Evolutionary conservation across 2,329 filamentous ascomycete species (phyloP), one percentile per base, ranked within the genome.

Genomic region (Pseudonectria buxi): DNA sequence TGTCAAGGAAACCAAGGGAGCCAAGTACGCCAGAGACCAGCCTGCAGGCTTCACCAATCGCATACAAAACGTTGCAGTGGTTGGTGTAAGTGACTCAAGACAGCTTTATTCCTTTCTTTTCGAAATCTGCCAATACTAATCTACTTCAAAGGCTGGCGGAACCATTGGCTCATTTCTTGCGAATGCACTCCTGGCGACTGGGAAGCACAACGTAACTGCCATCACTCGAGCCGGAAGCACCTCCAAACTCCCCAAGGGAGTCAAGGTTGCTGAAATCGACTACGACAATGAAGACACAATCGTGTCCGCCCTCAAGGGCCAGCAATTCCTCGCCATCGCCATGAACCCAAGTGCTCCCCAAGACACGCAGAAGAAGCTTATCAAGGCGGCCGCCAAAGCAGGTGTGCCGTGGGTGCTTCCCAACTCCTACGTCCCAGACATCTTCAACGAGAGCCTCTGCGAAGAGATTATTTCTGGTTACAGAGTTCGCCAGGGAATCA

Each of bases 261-360:
- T 73, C 22, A 55, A 56, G 2, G 48, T 63, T 14, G 61, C 55
- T 26, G 35, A 45, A 2, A 61, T 78, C 13, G 62, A 71, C 49
- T 73, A 72, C 43, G 54, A 60, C 26, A 57, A 67, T 30, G 50
- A 63, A 16, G 45, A 52, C 1, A 61, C 67, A 1, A 49, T 81
- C 7, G 60, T 72, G 1, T 50, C 54, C 1, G 74, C 72, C 3
- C 65, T 81, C 3, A 49, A 58, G 22, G 73, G 62, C 38, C 72
- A 80, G 40, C 65, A 81, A n/a, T 68, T 67, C 26, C 58, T 81
- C 3, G 60, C 78, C 44, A 77, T 80, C 35, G 75, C 74, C 9
- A 51, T 81, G 39, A 42, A 62, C 10, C 50, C 57, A 0, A 42
- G 31, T 0, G 72, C 70, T 0, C 61, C 71, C 0, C 53, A 40